Evolutionary conservation across 2,329 filamentous ascomycete genomes (phyloP).

Genomic region (Epichloe bromicola): DNA sequence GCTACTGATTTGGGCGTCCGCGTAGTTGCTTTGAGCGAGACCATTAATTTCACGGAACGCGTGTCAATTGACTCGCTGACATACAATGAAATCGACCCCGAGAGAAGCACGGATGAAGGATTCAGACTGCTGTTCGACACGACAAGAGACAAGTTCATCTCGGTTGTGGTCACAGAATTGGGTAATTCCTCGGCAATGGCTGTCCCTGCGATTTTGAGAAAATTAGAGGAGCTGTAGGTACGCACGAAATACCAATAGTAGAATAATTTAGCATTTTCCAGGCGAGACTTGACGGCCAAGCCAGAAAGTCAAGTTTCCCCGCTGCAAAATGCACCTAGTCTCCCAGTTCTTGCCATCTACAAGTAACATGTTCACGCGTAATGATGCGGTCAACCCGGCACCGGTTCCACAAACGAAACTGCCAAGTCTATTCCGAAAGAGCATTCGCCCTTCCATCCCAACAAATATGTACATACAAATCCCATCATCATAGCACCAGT

Average conservation of each 20-base stretch:
- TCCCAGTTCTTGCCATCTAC: neutral
- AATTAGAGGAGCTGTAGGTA: slow-evolving; percentile 40
- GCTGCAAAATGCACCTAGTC: neutral
- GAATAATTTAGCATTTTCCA: neutral
- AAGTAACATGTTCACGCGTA: neutral
- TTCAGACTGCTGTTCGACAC: slow-evolving; percentile 77
- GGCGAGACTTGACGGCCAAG: too few species aligned
- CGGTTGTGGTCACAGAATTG: slow-evolving; percentile 83
- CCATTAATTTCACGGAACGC: slow-evolving; percentile 79
- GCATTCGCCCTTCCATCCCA: neutral
- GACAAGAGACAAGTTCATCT: slow-evolving; percentile 75
- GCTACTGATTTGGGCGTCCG: slow-evolving; percentile 64
- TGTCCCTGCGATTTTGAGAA: slow-evolving; percentile 52
- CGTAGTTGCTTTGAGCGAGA: slow-evolving; percentile 85
- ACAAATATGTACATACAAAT: neutral
- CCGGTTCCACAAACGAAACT: neutral
- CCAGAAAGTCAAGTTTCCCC: neutral
- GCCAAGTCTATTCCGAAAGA: neutral
- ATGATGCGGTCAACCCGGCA: neutral
- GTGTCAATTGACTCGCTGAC: slow-evolving; percentile 88
- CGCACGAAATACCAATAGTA: neutral
- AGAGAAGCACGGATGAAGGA: slow-evolving; percentile 42
- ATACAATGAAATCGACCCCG: slow-evolving; percentile 80
- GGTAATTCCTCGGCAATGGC: slow-evolving; percentile 77
- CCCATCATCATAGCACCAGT: neutral